These are phyloP conservation scores for Boletus mariae DNA, from an alignment of 1,284 basidiomycete genomes.

Conservation along the genomic window DNA sequence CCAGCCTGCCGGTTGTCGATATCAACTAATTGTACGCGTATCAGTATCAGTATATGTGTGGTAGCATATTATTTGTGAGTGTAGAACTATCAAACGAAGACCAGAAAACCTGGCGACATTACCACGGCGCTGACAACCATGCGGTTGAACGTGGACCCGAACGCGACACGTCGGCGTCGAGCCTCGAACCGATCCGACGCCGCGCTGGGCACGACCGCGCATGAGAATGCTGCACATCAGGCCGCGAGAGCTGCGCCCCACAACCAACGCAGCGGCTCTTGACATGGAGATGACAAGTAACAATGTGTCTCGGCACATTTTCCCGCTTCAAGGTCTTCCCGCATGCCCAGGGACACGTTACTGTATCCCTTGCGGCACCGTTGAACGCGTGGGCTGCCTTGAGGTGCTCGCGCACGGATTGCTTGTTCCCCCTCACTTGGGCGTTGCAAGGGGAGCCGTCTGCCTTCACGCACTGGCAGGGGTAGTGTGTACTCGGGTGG, in stretches of 20 bases:
- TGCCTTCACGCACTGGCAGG: slow-evolving; percentile 5
- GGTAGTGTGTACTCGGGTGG: neutral
- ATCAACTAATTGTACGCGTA: neutral
- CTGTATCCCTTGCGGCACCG: slow-evolving; percentile 4
- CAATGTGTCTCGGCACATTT: slow-evolving; percentile 22
- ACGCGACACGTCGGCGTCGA: neutral
- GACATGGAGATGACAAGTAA: slow-evolving; percentile 12
- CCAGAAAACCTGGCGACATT: neutral
- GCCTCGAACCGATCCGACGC: neutral
- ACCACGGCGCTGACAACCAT: neutral
- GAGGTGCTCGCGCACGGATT: slow-evolving; percentile 18
- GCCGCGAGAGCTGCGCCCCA: slow-evolving; percentile 16
- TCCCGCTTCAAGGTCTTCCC: slow-evolving; percentile 9
- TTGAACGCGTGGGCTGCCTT: slow-evolving; percentile 6
- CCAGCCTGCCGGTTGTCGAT: neutral
- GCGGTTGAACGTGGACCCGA: neutral
- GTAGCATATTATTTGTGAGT: neutral
- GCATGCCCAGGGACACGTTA: slow-evolving; percentile 16
- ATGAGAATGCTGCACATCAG: slow-evolving; percentile 18
- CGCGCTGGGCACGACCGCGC: slow-evolving; percentile 6
- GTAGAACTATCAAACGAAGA: neutral
- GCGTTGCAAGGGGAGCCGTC: slow-evolving; percentile 5
- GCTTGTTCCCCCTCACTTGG: neutral
- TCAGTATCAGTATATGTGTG: neutral
- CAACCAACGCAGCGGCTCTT: slow-evolving; percentile 9